Percentiles rank a stretch among this genome's conserved stretches.
Evolutionary conservation across 2,329 filamentous ascomycete genomes (phyloP).

Genomic region (Alternaria novae-zelandiae): DNA sequence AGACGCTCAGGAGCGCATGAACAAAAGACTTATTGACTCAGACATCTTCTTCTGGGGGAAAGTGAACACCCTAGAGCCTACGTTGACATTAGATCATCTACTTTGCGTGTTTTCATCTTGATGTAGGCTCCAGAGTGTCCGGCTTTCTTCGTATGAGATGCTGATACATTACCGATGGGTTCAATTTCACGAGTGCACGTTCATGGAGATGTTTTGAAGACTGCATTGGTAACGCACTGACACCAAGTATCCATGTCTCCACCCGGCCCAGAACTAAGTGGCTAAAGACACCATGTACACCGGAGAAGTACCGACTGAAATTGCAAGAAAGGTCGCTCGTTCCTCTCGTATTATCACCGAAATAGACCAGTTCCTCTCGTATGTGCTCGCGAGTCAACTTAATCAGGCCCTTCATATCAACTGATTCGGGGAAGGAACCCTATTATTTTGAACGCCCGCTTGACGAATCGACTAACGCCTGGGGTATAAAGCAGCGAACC

Average conservation of each 20-base stretch:
- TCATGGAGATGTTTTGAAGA: neutral
- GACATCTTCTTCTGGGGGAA: neutral
- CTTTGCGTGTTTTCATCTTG: neutral
- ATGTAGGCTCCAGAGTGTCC: neutral
- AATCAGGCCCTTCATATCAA: neutral
- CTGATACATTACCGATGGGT: neutral
- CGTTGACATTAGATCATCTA: neutral
- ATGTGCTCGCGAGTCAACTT: neutral
- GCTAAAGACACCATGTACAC: neutral
- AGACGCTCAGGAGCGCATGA: constrained; percentile 4
- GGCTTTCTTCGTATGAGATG: neutral
- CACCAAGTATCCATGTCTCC: neutral
- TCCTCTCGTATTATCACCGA: neutral
- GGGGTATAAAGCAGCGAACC: neutral
- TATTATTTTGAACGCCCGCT: neutral
- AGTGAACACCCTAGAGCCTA: neutral
- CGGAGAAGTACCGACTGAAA: neutral
- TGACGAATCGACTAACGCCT: neutral
- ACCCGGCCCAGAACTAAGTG: neutral
- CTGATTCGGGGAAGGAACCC: neutral
- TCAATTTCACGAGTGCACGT: neutral
- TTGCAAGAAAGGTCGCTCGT: neutral
- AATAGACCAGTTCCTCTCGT: neutral
- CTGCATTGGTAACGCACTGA: neutral
- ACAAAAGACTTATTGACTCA: neutral